Evolutionary conservation across 352 stramenopile species (phyloP), one percentile per base, ranked within the genome.

Genomic region (Globisporangium canariense): DNA sequence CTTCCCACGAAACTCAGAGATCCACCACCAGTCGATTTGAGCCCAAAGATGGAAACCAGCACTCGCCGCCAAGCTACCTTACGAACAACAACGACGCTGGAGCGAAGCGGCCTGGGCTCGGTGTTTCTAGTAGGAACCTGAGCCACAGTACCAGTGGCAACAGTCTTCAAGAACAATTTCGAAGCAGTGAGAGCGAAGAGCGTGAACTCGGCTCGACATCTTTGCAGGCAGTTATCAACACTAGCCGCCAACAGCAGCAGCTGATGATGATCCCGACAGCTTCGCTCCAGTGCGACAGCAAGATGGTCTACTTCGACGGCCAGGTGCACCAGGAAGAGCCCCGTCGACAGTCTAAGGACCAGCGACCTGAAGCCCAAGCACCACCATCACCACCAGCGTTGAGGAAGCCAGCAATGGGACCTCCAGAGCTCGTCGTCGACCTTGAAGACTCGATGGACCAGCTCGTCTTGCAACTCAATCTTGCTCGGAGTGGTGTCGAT

Each of bases 261-360:
- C 25, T 28, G 25, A 28, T 9, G 50, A 13, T 5, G n/a, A 22
- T 14, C 46, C 11, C 16, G 25, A 16, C 28, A 3, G 53, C 49
- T 1, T 81, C 75, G 14, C 62, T 89, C 4, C 60, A 70, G 8
- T 81, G 78, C 18, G 80, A 89, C 41, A 89, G 80, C 65, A 77
- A 75, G 38, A 70, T 89, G 5, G 80, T 88, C 14, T 88, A 83
- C 57, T 88, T 88, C 40, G 68, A 84, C 52, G 71, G 69, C 1
- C 63, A 49, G 7, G 64, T 81, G 18, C 46, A 36, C 18, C 36
- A 41, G 36, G 36, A 41, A 41, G 36, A 41, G 9, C 36, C 36
- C 9, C 36, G 9, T 0, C 36, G 14, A 41, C 36, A 16, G 36
- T 22, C 43, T 7, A 22, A 61, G 1, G 40, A 64, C 10, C 47